A percentile compares a stretch with the other conserved stretches of the same genome.
Conservation (phyloP, 768 basidiomycete genomes). For the Hysterangium stoloniferum region DNA sequence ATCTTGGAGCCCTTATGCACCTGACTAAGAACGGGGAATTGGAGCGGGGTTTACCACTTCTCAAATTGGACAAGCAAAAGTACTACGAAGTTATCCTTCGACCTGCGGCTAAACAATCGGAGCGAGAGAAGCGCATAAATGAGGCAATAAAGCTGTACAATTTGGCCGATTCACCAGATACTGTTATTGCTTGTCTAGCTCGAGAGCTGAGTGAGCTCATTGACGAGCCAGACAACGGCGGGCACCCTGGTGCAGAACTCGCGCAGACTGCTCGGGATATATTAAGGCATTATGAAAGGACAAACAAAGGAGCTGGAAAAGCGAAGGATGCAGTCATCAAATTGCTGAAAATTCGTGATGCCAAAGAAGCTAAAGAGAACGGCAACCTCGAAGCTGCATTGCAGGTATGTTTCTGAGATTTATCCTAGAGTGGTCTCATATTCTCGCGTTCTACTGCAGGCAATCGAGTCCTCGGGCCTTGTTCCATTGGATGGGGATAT, state of each 20-base stretch:
- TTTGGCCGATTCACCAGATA: conserved; percentile 83
- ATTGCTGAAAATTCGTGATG: conserved; percentile 74
- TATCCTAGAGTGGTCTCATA: neutral
- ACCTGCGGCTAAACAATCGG: conserved; percentile 72
- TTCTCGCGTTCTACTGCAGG: conserved; percentile 34
- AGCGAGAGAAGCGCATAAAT: conserved; percentile 74
- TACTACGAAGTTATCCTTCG: conserved; percentile 81
- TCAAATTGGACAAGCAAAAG: conserved; percentile 61
- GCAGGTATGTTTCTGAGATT: conserved; percentile 48
- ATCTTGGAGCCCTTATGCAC: neutral
- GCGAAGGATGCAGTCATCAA: conserved; percentile 68
- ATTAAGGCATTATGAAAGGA: conserved; percentile 70
- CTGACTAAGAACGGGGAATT: conserved; percentile 70
- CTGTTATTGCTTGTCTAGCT: conserved; percentile 83
- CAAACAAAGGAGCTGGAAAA: conserved; percentile 62
- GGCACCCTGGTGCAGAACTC: conserved; percentile 57
- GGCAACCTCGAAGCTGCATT: conserved; percentile 72
- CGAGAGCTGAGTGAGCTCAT: conserved; percentile 81
- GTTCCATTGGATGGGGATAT: conserved; percentile 85
- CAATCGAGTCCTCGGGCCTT: conserved; percentile 80
- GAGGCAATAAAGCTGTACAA: conserved; percentile 96
- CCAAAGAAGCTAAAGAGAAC: conserved; percentile 63
- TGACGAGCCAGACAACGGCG: conserved; percentile 45
- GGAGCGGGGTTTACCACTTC: conserved; percentile 71
- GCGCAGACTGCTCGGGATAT: conserved; percentile 76